A percentile compares a stretch with the other conserved stretches of the same genome.
These are phyloP conservation scores for Mallotus japonicus DNA, from an alignment of 441 rosid species.

Conservation along the genomic window DNA sequence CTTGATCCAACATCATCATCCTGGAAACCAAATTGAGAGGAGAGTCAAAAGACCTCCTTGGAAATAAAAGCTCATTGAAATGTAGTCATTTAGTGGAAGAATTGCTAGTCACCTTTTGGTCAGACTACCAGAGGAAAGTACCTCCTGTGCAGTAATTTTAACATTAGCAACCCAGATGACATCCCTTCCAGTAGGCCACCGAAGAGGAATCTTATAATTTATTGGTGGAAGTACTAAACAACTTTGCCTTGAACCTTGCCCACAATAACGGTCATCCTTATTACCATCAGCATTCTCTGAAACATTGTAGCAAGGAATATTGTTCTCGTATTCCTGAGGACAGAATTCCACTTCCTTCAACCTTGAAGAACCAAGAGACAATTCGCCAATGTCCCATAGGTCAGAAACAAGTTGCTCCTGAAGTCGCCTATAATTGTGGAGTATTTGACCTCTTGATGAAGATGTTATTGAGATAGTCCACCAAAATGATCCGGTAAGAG, in stretches of 20 bases:
- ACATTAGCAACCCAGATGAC: constrained; percentile 92
- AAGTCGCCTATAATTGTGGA: constrained; percentile 73
- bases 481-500: constrained; percentile 86
- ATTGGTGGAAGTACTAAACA: constrained; percentile 76
- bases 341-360: constrained; percentile 80
- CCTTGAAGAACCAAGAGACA: constrained; percentile 76
- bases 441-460: constrained; percentile 68
- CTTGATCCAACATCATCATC: constrained; percentile 98
- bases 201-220: constrained; percentile 81
- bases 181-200: constrained; percentile 99
- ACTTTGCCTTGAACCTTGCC: constrained; percentile 45
- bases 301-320: constrained; percentile 81
- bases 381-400: constrained; percentile 88
- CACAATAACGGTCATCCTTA: constrained; percentile 69
- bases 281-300: constrained; percentile 58
- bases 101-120: constrained; percentile 68
- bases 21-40: constrained; percentile 38
- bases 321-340: constrained; percentile 58
- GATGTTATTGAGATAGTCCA: constrained; percentile 85
- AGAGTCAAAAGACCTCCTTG: constrained; percentile 6
- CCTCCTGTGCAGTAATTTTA: constrained; percentile 86
- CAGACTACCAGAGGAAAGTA: constrained; percentile 91
- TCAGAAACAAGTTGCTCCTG: constrained; percentile 94
- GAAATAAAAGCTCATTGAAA: constrained; percentile 1
- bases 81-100: constrained; percentile 2